phyloP scores from a whole-genome alignment of 2,329 filamentous ascomycete species.

The Chaetomiaceae sp. region DNA sequence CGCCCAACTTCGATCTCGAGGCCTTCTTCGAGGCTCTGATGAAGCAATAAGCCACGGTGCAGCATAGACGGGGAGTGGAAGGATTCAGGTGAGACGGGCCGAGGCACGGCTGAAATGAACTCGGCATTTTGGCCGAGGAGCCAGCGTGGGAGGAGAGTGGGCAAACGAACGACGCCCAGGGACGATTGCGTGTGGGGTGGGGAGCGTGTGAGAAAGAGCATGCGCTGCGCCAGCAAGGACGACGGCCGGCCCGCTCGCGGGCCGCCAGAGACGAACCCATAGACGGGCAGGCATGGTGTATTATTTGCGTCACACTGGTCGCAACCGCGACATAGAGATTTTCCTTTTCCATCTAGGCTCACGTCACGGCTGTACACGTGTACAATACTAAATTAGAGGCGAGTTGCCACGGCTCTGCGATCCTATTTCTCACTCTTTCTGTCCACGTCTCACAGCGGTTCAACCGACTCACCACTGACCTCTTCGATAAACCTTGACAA shows the following conservation, averaged over 20 bases:
- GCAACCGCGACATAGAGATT: slow-evolving; percentile 43
- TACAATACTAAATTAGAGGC: slow-evolving; percentile 50
- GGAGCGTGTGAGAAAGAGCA: not conserved
- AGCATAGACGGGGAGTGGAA: not conserved
- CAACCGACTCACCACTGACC: no score
- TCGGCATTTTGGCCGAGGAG: not conserved
- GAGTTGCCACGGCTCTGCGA: not conserved
- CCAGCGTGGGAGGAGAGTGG: not conserved
- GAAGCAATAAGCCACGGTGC: slow-evolving; percentile 13
- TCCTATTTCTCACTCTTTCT: no score
- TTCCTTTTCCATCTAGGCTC: slow-evolving; percentile 38
- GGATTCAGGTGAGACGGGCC: not conserved
- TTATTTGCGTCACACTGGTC: slow-evolving; percentile 34
- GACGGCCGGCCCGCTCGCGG: not conserved
- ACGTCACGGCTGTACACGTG: slow-evolving; percentile 48
- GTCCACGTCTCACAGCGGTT: no score
- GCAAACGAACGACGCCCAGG: not conserved
- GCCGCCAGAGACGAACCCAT: not conserved
- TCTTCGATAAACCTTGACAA: no score
- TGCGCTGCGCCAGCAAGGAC: slow-evolving; percentile 14
- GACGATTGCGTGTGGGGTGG: not conserved
- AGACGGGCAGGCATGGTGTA: slow-evolving; percentile 30
- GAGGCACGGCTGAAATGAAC: not conserved
- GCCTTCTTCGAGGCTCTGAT: slow-evolving; percentile 66
- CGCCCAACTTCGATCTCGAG: slow-evolving; percentile 93